phyloP scores from a whole-genome alignment of 1,284 basidiomycete species.

The Malassezia slooffiae region DNA sequence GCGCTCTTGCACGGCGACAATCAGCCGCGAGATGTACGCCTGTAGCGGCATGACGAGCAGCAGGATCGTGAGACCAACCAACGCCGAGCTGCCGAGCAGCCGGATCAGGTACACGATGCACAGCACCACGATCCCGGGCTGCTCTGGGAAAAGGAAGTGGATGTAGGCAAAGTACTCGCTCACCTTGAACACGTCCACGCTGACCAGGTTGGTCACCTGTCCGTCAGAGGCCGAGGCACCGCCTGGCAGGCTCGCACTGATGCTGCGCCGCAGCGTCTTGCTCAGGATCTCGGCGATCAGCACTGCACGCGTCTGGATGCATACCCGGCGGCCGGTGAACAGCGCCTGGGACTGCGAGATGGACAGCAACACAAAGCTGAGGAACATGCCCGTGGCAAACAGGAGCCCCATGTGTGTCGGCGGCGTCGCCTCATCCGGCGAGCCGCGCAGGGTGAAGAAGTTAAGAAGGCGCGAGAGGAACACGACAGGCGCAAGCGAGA shows the following conservation, averaged over 20 bases:
- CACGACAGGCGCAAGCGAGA: constrained; percentile 50
- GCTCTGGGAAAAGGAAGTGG: constrained; percentile 46
- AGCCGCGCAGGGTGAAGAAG: constrained; percentile 46
- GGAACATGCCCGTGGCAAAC: constrained; percentile 51
- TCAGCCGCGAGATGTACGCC: constrained; percentile 48
- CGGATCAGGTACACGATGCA: constrained; percentile 50
- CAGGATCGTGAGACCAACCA: constrained; percentile 45
- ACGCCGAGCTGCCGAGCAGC: constrained; percentile 51
- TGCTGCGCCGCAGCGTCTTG: constrained; percentile 52
- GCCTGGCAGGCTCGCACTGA: constrained; percentile 35
- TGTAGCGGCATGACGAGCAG: constrained; percentile 31
- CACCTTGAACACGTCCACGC: constrained; percentile 51
- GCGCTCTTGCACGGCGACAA: constrained; percentile 49
- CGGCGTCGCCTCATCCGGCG: constrained; percentile 9
- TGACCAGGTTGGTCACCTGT: constrained; percentile 53
- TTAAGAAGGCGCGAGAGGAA: constrained; percentile 51
- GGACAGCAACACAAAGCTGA: constrained; percentile 48
- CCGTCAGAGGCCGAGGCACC: constrained; percentile 48
- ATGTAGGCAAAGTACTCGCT: constrained; percentile 38
- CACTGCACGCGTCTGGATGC: constrained; percentile 48
- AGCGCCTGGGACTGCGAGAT: constrained; percentile 49
- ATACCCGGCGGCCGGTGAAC: constrained; percentile 50
- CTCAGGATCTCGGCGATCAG: constrained; percentile 53
- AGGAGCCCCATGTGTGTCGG: constrained; percentile 51
- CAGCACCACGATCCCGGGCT: constrained; percentile 51